Evolutionary conservation across 371 early-diverging fungal species (phyloP), one percentile per base, ranked within the genome.

Genomic region (Mortierella sp.): DNA sequence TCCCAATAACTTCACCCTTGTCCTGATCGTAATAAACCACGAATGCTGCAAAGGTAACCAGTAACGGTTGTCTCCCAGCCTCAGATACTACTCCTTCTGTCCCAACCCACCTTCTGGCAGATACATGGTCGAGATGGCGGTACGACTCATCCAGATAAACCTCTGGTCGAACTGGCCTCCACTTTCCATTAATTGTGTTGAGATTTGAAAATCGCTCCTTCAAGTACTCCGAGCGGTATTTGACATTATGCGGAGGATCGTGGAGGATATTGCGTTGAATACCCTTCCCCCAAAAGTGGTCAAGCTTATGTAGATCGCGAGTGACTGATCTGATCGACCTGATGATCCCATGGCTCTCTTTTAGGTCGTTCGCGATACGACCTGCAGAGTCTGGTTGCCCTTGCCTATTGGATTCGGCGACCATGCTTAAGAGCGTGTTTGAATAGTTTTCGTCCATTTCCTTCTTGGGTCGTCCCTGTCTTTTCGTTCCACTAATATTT

Each of bases 11-110:
- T 21, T 56, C 28, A 4, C 57, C 11, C 16, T 46, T 30, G 21
- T 57, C 58, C 21, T 53, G 7, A 19, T 57, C 58, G 19, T 46
- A 65, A 23, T 48, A 65, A 7, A 65, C 65, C 57, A 57, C 58
- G 30, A 65, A 57, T 14, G 65, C 65, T 1, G 58, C 65, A 45
- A 65, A 57, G 19, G 57, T 57, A 50, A 65, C 37, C 50, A 65
- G 21, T 18, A 57, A 16, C 21, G 57, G 65, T 5, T 23, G 43
- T 15, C 50, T 29, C 5, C 50, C 65, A 1, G 26, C 18, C 29
- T 61, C 51, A n/a, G 23, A 18, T 18, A 57, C 30, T 14, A 7
- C 15, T 7, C 6, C 15, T 5, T 7, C 56, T 19, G 56, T 2
- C 15, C 2, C 7, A 5, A 55, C 56, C 56, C 28, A 55, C 5